Evolutionary conservation across 768 basidiomycete species (phyloP).

Genomic region (Naganishia friedmannii): DNA sequence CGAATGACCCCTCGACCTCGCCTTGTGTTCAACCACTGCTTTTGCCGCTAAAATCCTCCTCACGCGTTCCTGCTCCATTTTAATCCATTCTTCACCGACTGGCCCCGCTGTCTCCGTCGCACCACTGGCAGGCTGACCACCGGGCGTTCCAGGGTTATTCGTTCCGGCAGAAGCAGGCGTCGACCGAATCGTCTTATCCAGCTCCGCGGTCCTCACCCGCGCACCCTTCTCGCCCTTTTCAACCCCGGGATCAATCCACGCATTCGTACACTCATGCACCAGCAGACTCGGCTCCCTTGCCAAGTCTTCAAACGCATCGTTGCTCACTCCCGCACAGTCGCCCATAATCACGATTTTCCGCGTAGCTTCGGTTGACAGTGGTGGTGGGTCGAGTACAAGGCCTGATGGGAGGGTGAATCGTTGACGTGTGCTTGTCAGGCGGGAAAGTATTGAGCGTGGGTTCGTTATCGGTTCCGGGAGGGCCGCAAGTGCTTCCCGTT

Average conservation of each 20-base stretch:
- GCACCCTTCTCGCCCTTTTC: constrained; percentile 65
- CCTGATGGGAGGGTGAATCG: constrained; percentile 48
- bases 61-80: constrained; percentile 19
- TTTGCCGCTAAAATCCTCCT: constrained; percentile 25
- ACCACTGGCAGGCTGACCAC: not conserved
- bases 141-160: too few species aligned
- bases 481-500: constrained; percentile 38
- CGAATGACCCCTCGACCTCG: constrained; percentile 47
- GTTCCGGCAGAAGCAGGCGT: too few species aligned
- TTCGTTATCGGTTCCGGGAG: constrained; percentile 41
- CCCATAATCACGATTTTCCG: constrained; percentile 50
- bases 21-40: constrained; percentile 39
- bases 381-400: constrained; percentile 41
- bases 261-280: constrained; percentile 51
- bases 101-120: not conserved
- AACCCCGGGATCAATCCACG: constrained; percentile 59
- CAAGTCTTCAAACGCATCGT: constrained; percentile 37
- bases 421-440: constrained; percentile 42
- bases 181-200: constrained; percentile 56
- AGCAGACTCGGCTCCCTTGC: constrained; percentile 46
- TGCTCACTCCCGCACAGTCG: constrained; percentile 47
- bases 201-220: constrained; percentile 57
- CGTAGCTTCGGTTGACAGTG: constrained; percentile 29
- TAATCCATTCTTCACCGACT: not conserved
- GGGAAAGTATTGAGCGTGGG: constrained; percentile 43